Base-by-base conservation (phyloP, 2,329 filamentous ascomycete species). In the Nigrospora sphaerica region DNA sequence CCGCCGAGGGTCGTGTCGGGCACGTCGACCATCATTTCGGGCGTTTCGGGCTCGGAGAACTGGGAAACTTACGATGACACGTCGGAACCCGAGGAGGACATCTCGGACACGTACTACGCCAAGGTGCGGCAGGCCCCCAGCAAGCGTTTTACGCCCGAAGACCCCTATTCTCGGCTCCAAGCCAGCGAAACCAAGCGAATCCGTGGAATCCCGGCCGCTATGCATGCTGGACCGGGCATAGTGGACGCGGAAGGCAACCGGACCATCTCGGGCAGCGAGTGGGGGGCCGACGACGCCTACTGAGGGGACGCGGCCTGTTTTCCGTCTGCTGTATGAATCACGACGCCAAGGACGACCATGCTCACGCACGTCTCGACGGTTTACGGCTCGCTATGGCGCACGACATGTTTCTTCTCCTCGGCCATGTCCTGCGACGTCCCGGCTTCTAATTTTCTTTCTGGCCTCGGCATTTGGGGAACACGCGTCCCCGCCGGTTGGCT, bases 11-110 rank as follows among this genome's bases (percentile, higher is more conserved):
- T 28, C 23, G 83, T 85, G 14, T 88, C 85, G 7, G 82, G 82
- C 53, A 84, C 85, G 1, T 91, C 88, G n/a, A 88, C 23, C n/a
- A 34, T 18, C 18, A 17, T 42, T 17, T 13, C 86, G 1, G 76
- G 75, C 18, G 75, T 86, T 23, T 89, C 87, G 6, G 88, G 88
- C 1, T 95, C 88, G 4, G 92, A 97, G 67, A 97, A 97, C 64
- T 97, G 92, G 92, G 92, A 97, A 67, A 95, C 91, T 11, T 97
- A 93, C 58, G 91, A 93, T 56, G 88, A 95, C 62, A 81, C 78
- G 54, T 89, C 85, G 50, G 85, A 89, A 58, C 80, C 84, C 0
- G 86, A 89, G 57, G 74, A 77, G 19, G 90, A 95, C 61, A 79
- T 78, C 0, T 83, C 83, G 4, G 88, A 93, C 50, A 76, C 81